Conservation (phyloP, 2,329 filamentous ascomycete species). For the Fusarium sp. region DNA sequence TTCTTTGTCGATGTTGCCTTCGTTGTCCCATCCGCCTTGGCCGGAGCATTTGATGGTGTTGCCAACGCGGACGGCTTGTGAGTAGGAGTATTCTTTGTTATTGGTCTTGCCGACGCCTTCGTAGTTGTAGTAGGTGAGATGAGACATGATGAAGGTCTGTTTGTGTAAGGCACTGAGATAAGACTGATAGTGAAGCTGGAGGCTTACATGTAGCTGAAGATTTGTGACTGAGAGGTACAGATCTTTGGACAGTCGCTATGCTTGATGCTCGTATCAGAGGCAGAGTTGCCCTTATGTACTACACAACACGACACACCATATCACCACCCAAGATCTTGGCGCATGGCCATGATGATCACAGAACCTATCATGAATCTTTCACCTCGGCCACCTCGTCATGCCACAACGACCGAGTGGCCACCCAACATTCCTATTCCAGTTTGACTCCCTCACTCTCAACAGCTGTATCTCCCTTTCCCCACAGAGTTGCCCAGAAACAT, state of each 20-base stretch:
- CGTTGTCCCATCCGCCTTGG: conserved; percentile 36
- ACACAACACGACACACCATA: not conserved
- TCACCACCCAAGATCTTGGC: conserved; percentile 11
- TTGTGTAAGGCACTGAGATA: not conserved
- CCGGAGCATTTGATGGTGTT: conserved; percentile 38
- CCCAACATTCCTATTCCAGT: conserved; percentile 13
- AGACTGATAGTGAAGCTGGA: too few relatives aligned
- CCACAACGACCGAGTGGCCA: conserved; percentile 1
- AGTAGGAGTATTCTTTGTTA: conserved; percentile 37
- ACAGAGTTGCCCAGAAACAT: conserved; percentile 11
- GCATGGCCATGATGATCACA: not conserved
- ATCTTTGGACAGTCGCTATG: not conserved
- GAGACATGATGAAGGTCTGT: conserved; percentile 40
- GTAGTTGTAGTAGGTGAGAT: conserved; percentile 48
- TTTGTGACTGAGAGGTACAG: not conserved
- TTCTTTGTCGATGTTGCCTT: conserved; percentile 37
- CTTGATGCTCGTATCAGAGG: not conserved
- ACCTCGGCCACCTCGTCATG: not conserved
- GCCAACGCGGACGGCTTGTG: conserved; percentile 35
- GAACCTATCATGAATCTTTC: not conserved
- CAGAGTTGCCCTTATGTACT: conserved; percentile 18
- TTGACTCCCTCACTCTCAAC: not conserved
- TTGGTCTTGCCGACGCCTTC: conserved; percentile 43
- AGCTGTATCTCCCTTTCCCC: not conserved
- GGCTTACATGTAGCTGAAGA: not conserved